phyloP scores from a whole-genome alignment of 495 filamentous ascomycete genomes.

The Aspergillus mulundensis region DNA sequence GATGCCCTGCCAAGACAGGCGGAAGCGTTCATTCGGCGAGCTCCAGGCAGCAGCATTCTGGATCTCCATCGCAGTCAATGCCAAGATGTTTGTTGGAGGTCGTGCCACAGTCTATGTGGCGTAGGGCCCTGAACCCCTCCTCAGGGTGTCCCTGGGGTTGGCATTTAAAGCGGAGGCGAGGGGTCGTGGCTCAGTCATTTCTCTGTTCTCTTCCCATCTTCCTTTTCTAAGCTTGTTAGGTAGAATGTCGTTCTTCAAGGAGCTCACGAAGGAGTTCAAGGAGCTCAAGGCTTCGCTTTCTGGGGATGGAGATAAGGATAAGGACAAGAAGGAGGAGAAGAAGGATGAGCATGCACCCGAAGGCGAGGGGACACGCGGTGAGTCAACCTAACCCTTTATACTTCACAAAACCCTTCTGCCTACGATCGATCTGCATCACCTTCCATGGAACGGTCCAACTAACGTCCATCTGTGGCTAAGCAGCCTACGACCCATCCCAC shows the following conservation, averaged over 20 bases:
- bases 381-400: not conserved
- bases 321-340: not conserved
- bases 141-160: not conserved
- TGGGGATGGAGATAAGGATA: not conserved
- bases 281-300: constrained; percentile 2
- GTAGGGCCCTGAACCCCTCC: not conserved
- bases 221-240: not conserved
- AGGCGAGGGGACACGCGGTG: not conserved
- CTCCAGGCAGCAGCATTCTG: constrained; percentile 1
- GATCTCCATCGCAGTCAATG: not conserved
- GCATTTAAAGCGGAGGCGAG: not conserved
- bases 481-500: not conserved
- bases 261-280: constrained; percentile 3
- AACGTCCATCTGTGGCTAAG: not conserved
- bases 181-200: not conserved
- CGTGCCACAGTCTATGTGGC: constrained; percentile 5
- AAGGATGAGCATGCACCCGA: not conserved
- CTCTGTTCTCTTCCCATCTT: not conserved
- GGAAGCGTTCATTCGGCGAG: not conserved
- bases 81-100: not conserved
- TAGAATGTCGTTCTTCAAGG: constrained; percentile 1
- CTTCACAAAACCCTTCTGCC: not conserved
- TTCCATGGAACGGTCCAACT: too few relatives aligned
- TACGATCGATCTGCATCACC: not conserved
- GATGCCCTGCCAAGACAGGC: not conserved